These are phyloP conservation scores for Oryza punctata DNA, from an alignment of 176 grass and related monocot genomes.

Conservation along the genomic window DNA sequence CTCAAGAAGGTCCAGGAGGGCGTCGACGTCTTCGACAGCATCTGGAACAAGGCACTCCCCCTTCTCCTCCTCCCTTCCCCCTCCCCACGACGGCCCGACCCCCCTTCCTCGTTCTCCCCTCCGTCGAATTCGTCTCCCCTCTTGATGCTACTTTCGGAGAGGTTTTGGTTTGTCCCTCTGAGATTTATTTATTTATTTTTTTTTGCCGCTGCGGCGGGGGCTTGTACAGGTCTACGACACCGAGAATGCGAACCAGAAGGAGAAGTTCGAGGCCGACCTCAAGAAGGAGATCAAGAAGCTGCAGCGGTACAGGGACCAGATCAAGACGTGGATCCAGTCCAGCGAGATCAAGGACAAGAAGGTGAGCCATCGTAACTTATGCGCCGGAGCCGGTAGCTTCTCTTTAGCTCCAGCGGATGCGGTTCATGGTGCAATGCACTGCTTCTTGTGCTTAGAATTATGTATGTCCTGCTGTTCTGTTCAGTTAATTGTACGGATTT, in stretches of 20 bases:
- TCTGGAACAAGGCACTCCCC: constrained; percentile 85
- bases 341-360: constrained; percentile 99
- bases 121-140: background rate
- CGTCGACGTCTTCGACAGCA: constrained; percentile 98
- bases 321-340: constrained; percentile 99
- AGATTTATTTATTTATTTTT: background rate
- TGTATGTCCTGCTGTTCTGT: background rate
- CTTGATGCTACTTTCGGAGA: background rate
- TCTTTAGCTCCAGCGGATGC: no score
- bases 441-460: background rate
- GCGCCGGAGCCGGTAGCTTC: background rate
- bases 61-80: background rate
- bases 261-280: constrained; percentile 99
- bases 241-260: constrained; percentile 99
- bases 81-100: background rate
- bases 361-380: constrained; percentile 37
- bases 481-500: background rate
- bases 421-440: constrained; percentile 29
- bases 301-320: constrained; percentile 98
- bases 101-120: background rate
- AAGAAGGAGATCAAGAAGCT: constrained; percentile 99
- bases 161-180: background rate
- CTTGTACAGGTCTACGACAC: constrained; percentile 88
- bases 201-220: background rate
- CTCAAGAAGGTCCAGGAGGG: constrained; percentile 99